These are phyloP conservation scores for Hanseniaspora guilliermondii DNA, from an alignment of 805 yeast species.

Conservation along the genomic window DNA sequence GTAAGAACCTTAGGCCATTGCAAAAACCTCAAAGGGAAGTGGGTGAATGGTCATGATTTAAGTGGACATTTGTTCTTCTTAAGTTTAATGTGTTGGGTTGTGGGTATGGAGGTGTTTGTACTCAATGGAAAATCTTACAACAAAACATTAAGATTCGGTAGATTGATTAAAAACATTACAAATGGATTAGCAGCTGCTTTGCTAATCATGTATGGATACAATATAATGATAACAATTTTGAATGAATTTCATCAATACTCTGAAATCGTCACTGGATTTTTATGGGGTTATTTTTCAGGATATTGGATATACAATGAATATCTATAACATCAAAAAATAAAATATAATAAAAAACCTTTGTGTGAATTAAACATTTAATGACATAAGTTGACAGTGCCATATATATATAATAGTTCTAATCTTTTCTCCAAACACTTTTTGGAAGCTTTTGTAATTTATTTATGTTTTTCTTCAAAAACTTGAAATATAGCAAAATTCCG, in stretches of 20 bases:
- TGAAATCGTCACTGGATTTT: constrained; percentile 27
- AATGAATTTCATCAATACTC: constrained; percentile 7
- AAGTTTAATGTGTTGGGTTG: constrained; percentile 24
- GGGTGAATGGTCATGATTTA: constrained; percentile 91
- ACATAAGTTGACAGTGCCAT: no score
- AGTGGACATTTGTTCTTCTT: constrained; percentile 84
- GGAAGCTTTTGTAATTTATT: constrained; percentile 60
- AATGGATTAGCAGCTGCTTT: background rate
- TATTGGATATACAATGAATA: constrained; percentile 22
- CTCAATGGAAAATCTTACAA: constrained; percentile 1
- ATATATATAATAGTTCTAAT: background rate
- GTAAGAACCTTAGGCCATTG: constrained; percentile 25
- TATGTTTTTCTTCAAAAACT: constrained; percentile 54
- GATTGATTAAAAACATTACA: background rate
- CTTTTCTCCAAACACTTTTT: constrained; percentile 56
- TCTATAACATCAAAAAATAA: constrained; percentile 19
- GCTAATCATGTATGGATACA: constrained; percentile 4
- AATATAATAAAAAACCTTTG: no score
- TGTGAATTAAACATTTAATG: background rate
- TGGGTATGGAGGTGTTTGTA: constrained; percentile 10
- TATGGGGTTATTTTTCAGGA: constrained; percentile 8
- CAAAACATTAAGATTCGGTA: background rate
- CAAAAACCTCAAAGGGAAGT: constrained; percentile 48
- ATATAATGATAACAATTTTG: constrained; percentile 3
- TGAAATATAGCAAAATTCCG: constrained; percentile 53